Percentiles rank a stretch among this genome's conserved stretches.
Conservation (phyloP, 768 basidiomycete genomes). For the Xerocomus potaroensis region DNA sequence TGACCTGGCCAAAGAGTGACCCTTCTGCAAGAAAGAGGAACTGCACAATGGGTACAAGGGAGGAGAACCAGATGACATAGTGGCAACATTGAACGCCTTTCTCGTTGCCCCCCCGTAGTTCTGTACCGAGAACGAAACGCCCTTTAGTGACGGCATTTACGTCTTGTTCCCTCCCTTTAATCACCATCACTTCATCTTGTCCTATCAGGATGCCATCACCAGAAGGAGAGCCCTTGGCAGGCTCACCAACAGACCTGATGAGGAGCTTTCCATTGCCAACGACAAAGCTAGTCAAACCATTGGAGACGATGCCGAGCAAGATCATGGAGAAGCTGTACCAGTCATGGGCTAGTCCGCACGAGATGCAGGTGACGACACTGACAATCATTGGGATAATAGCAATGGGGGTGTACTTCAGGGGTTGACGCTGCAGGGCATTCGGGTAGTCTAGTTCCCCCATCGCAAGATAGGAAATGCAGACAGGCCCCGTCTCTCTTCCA, state of each 20-base stretch:
- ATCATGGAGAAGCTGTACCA: conserved; percentile 28
- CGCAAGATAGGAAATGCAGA: conserved; percentile 17
- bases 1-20: neutral
- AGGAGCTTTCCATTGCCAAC: conserved; percentile 23
- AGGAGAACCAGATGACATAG: neutral
- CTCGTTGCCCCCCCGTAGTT: no score
- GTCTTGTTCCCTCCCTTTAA: conserved; percentile 25
- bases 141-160: conserved; percentile 26
- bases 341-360: conserved; percentile 19
- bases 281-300: conserved; percentile 23
- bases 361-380: conserved; percentile 17
- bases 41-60: neutral
- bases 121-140: no score
- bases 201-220: conserved; percentile 29
- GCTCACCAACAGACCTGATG: conserved; percentile 20
- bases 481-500: conserved; percentile 9
- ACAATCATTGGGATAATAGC: conserved; percentile 18
- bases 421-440: neutral
- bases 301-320: conserved; percentile 27
- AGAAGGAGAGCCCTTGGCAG: conserved; percentile 20
- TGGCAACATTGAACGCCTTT: no score
- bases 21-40: neutral
- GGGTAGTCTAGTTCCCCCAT: conserved; percentile 10
- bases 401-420: conserved; percentile 1
- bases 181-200: conserved; percentile 19